These are phyloP conservation scores for Lithohypha guttulata DNA, from an alignment of 2,329 filamentous ascomycete species.

Conservation along the genomic window DNA sequence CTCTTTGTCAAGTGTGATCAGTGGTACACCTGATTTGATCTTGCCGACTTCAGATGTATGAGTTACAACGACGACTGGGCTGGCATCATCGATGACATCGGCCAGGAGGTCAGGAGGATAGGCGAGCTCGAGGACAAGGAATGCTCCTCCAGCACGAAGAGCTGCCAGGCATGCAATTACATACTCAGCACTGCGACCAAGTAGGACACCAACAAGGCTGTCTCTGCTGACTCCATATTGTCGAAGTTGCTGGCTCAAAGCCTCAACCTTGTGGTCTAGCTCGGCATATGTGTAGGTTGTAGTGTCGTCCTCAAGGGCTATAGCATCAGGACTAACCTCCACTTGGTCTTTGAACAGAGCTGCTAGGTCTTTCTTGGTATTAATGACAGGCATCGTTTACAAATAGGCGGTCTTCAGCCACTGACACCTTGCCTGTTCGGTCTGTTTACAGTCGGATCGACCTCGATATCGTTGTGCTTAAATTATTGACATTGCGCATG, in stretches of 20 bases:
- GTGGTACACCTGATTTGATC: constrained; percentile 51
- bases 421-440: no score
- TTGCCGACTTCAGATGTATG: constrained; percentile 53
- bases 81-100: constrained; percentile 67
- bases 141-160: constrained; percentile 68
- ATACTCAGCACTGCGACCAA: constrained; percentile 66
- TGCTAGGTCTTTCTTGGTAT: constrained; percentile 60
- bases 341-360: constrained; percentile 62
- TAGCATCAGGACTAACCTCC: constrained; percentile 53
- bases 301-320: constrained; percentile 62
- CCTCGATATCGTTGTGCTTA: no score
- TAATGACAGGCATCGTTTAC: constrained; percentile 52
- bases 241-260: constrained; percentile 55
- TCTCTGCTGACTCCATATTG: constrained; percentile 61
- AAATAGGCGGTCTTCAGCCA: no score
- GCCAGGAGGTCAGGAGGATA: constrained; percentile 64
- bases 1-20: constrained; percentile 53
- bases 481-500: no score
- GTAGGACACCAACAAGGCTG: constrained; percentile 61
- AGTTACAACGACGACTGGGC: constrained; percentile 60
- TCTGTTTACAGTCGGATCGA: no score
- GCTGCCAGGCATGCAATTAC: constrained; percentile 68
- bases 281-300: constrained; percentile 60
- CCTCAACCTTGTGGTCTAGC: constrained; percentile 56
- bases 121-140: constrained; percentile 67